These are phyloP conservation scores for Westerdykella sp. DNA, from an alignment of 2,329 filamentous ascomycete species.

Conservation along the genomic window DNA sequence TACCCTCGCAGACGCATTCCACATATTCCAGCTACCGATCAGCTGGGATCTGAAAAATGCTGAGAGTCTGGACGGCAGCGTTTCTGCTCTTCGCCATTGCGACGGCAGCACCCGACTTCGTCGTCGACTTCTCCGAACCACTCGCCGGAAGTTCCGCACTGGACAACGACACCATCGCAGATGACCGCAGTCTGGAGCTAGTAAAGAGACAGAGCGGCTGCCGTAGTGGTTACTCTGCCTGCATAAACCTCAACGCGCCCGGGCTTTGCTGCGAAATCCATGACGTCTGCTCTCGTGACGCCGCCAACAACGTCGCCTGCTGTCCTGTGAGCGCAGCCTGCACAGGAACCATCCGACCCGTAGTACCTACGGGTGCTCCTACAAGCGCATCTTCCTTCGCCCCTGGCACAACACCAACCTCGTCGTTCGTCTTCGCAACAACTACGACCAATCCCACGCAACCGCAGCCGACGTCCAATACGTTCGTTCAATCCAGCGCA, in stretches of 20 bases:
- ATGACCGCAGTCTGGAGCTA: slow-evolving; percentile 19
- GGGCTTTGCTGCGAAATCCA: slow-evolving; percentile 51
- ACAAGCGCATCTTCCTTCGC: slow-evolving; percentile 5
- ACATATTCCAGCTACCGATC: slow-evolving; percentile 1
- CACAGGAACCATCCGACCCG: slow-evolving; percentile 46
- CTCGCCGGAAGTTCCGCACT: slow-evolving; percentile 15
- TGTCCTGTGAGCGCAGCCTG: slow-evolving; percentile 54
- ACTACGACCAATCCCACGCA: slow-evolving; percentile 7
- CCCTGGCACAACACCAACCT: slow-evolving; percentile 15
- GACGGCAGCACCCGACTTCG: slow-evolving; percentile 21
- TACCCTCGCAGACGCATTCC: slow-evolving; percentile 16
- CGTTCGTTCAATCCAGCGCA: slow-evolving; percentile 20
- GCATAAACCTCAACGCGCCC: slow-evolving; percentile 47
- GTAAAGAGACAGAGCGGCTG: slow-evolving; percentile 41
- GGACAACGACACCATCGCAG: slow-evolving; percentile 21
- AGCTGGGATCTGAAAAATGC: slow-evolving; percentile 19
- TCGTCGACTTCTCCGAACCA: slow-evolving; percentile 29
- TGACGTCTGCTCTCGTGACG: slow-evolving; percentile 52
- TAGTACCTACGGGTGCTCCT: slow-evolving; percentile 5
- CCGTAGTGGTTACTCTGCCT: slow-evolving; percentile 48
- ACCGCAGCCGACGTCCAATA: slow-evolving; percentile 11
- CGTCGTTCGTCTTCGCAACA: slow-evolving; percentile 14
- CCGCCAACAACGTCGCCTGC: slow-evolving; percentile 54
- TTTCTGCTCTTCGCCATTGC: slow-evolving; percentile 25
- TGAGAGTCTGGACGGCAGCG: slow-evolving; percentile 16